Evolutionary conservation across 257 asterid species (phyloP).

Genomic region (Nicotiana paniculata): DNA sequence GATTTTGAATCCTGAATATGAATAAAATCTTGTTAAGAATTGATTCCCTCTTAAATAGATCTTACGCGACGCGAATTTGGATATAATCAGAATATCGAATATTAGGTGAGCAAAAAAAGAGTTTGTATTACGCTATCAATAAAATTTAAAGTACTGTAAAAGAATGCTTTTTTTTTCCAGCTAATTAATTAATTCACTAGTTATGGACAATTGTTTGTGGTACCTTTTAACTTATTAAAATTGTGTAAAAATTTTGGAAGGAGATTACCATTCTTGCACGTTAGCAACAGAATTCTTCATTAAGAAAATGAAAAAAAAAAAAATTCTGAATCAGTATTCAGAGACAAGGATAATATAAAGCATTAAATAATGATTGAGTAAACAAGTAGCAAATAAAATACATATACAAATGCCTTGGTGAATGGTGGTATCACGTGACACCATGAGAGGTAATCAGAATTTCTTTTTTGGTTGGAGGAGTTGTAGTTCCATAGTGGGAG

Average conservation of each 20-base stretch:
- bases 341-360: background rate
- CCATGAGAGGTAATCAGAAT: slow-evolving; percentile 13
- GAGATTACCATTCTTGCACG: background rate
- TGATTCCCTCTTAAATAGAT: no score
- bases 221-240: background rate
- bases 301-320: background rate
- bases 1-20: no score
- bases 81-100: no score
- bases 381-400: background rate
- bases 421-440: slow-evolving; percentile 10
- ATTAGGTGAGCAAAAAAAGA: no score
- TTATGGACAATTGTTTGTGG: background rate
- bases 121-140: background rate
- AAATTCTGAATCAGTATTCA: background rate
- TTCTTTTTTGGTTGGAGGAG: background rate
- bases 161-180: background rate
- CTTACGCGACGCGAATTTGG: no score
- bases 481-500: background rate
- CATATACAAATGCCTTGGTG: background rate
- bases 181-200: background rate
- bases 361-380: background rate
- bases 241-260: background rate
- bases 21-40: no score
- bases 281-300: background rate
- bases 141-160: background rate